A percentile compares a stretch with the other conserved stretches of the same genome.
Evolutionary conservation across 768 basidiomycete genomes (phyloP).

Genomic region (Hypsizygus marmoreus): DNA sequence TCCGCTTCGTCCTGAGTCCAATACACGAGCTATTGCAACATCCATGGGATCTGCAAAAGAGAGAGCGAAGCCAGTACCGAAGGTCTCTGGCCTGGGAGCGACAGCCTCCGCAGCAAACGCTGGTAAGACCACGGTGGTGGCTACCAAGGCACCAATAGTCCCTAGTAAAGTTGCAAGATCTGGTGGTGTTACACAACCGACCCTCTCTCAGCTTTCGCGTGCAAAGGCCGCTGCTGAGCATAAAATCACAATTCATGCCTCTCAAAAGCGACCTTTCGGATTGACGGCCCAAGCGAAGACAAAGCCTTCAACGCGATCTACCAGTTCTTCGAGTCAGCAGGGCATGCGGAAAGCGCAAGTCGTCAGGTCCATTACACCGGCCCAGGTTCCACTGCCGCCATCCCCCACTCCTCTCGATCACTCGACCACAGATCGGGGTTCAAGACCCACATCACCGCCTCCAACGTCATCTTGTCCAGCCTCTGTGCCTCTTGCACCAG

Average conservation of each 20-base stretch:
- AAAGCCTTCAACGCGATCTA: slow-evolving; percentile 17
- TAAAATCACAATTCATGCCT: slow-evolving; percentile 2
- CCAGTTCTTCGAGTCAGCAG: not conserved
- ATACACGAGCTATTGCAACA: not conserved
- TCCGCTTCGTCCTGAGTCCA: not conserved
- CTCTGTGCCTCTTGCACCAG: too few relatives aligned
- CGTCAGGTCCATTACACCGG: slow-evolving; percentile 28
- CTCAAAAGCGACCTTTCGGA: slow-evolving; percentile 15
- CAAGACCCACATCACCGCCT: too few relatives aligned
- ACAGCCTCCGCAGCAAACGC: not conserved
- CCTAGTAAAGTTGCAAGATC: slow-evolving; percentile 12
- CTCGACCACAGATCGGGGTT: not conserved
- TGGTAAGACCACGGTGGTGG: slow-evolving; percentile 4
- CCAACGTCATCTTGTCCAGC: too few relatives aligned
- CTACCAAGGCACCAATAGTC: not conserved
- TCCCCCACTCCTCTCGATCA: slow-evolving; percentile 37
- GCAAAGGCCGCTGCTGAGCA: slow-evolving; percentile 18
- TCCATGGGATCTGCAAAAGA: not conserved
- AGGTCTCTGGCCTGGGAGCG: too few relatives aligned
- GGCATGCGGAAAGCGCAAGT: slow-evolving; percentile 6
- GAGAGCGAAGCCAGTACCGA: slow-evolving; percentile 6
- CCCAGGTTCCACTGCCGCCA: slow-evolving; percentile 36
- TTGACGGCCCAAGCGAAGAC: slow-evolving; percentile 14
- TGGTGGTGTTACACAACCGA: slow-evolving; percentile 25
- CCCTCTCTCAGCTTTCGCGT: slow-evolving; percentile 29